These are phyloP conservation scores for Pyronema omphalodes DNA, from an alignment of 495 filamentous ascomycete species.

Conservation along the genomic window DNA sequence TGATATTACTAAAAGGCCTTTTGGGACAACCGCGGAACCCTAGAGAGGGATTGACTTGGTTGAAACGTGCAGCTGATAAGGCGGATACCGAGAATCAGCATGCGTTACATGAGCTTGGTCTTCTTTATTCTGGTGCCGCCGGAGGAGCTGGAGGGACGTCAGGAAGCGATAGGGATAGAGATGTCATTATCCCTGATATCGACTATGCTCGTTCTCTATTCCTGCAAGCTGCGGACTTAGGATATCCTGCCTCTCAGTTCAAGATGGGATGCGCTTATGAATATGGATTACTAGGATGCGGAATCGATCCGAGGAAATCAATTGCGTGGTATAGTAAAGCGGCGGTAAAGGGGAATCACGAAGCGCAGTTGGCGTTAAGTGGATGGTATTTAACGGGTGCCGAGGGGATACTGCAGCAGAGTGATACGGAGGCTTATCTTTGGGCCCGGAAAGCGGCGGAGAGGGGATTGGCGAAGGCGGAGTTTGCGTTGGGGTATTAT, in stretches of 20 bases:
- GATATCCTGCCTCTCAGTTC: slow-evolving; percentile 91
- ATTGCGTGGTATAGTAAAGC: slow-evolving; percentile 89
- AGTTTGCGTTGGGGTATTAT: slow-evolving; percentile 97
- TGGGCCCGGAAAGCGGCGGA: slow-evolving; percentile 89
- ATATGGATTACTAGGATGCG: slow-evolving; percentile 66
- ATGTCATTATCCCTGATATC: slow-evolving; percentile 62
- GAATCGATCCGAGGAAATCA: slow-evolving; percentile 60
- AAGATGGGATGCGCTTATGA: slow-evolving; percentile 74
- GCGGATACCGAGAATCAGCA: slow-evolving; percentile 86
- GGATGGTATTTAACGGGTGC: slow-evolving; percentile 94
- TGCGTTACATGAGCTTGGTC: slow-evolving; percentile 66
- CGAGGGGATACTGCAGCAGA: slow-evolving; percentile 74
- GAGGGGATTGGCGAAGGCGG: slow-evolving; percentile 69
- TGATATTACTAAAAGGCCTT: slow-evolving; percentile 77
- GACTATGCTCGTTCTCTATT: slow-evolving; percentile 61
- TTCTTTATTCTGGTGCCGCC: neutral
- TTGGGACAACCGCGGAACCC: slow-evolving; percentile 73
- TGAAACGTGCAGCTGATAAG: slow-evolving; percentile 79
- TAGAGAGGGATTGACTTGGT: slow-evolving; percentile 70
- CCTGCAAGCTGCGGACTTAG: slow-evolving; percentile 69
- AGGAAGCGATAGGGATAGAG: slow-evolving; percentile 43
- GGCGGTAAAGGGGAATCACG: slow-evolving; percentile 73
- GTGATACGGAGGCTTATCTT: slow-evolving; percentile 88
- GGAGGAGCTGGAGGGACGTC: no score
- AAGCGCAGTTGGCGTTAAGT: slow-evolving; percentile 76